phyloP scores from a whole-genome alignment of 768 basidiomycete species.

The Amyloporia xantha region DNA sequence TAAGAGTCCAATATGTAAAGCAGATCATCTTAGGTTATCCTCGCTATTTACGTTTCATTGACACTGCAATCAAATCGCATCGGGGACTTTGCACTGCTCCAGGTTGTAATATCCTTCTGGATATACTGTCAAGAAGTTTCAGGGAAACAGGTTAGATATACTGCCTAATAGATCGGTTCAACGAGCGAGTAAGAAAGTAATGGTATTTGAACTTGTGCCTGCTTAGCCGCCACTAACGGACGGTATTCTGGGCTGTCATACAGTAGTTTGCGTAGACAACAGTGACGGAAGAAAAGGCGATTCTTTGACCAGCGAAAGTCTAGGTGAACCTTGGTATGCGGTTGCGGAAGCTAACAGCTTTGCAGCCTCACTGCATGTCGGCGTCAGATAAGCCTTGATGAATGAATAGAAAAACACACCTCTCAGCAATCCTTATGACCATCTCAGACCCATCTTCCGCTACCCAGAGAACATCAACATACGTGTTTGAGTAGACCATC shows the following conservation, averaged over 20 bases:
- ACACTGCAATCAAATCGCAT: no score
- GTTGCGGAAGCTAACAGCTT: slow-evolving; percentile 25
- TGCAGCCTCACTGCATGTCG: slow-evolving; percentile 21
- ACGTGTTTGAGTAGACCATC: slow-evolving; percentile 39
- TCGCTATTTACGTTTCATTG: no score
- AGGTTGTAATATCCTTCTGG: no score
- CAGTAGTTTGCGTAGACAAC: slow-evolving; percentile 4
- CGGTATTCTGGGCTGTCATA: no score
- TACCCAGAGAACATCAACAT: slow-evolving; percentile 56
- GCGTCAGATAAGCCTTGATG: not conserved
- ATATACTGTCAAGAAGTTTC: no score
- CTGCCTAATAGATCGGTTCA: no score
- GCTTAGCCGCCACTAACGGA: no score
- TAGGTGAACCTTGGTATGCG: slow-evolving; percentile 14
- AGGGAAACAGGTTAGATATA: no score
- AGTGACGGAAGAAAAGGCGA: slow-evolving; percentile 26
- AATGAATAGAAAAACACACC: slow-evolving; percentile 24
- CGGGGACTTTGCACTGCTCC: no score
- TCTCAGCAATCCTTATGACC: slow-evolving; percentile 35
- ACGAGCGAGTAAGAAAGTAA: no score
- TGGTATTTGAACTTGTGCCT: no score
- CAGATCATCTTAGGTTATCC: no score
- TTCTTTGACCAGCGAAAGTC: slow-evolving; percentile 23
- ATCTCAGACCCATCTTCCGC: slow-evolving; percentile 32
- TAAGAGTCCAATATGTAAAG: not conserved